Conservation (phyloP, 495 filamentous ascomycete genomes). For the Aspergillus egyptiacus region DNA sequence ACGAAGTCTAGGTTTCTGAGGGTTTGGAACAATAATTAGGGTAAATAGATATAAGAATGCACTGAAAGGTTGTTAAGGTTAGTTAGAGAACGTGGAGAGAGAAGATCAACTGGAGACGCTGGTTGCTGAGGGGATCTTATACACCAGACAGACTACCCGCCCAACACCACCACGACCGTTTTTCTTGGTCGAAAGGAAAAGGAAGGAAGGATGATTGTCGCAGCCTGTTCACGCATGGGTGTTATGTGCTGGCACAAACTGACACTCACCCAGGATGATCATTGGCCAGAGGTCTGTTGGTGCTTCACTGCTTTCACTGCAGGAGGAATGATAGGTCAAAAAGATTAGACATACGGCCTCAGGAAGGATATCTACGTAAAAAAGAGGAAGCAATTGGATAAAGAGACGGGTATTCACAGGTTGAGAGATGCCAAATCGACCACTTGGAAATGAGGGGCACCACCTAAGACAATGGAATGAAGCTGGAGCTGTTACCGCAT, state of each 20-base stretch:
- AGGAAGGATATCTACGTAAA: background rate
- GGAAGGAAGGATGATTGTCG: background rate
- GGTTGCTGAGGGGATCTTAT: background rate
- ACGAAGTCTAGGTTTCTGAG: background rate
- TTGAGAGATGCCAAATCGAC: background rate
- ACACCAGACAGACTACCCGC: conserved; percentile 4
- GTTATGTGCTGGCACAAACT: background rate
- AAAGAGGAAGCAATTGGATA: background rate
- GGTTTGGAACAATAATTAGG: background rate
- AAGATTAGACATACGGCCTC: background rate
- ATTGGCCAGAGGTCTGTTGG: background rate
- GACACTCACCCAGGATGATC: background rate
- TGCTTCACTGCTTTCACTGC: background rate
- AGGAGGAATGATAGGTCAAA: background rate
- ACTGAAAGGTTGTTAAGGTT: background rate
- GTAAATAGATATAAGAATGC: background rate
- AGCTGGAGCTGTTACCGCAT: background rate
- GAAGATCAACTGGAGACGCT: background rate
- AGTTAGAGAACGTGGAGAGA: background rate
- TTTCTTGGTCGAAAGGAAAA: background rate
- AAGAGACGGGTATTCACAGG: background rate
- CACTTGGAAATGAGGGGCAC: background rate
- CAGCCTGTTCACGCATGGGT: background rate
- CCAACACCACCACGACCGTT: background rate
- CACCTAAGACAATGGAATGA: too few relatives aligned